Evolutionary conservation across 2,329 filamentous ascomycete species (phyloP), one percentile per base, ranked within the genome.

Genomic region (Clonostachys solani): DNA sequence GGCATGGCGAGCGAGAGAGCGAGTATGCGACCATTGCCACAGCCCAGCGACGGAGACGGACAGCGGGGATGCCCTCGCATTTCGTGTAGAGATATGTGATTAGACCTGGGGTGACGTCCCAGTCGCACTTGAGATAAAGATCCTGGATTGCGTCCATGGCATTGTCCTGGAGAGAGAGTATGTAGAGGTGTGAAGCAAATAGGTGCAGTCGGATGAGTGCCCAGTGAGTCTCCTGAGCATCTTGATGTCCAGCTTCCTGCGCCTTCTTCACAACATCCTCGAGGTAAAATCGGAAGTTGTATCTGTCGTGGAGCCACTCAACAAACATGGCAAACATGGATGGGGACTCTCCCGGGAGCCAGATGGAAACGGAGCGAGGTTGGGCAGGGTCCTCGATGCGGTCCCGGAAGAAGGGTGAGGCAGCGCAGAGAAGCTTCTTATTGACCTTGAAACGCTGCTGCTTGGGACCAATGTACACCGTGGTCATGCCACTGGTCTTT

Each of bases 21-120:
- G 72, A 72, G 69, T 77, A 82, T n/a, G 77, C 77, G 13, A 79
- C 69, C 77, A 82, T 81, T 49, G 79, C 78, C 6, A 81, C 77
- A 46, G 77, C 73, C 79, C 79, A 83, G 52, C 77, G 75, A 43
- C 79, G 74, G 37, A 83, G 66, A 10, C 78, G 72, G 38, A 75
- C 70, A 45, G 77, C 70, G 35, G 72, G 66, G 29, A 69, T 59
- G 12, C 72, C 60, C 44, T 78, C 73, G 58, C 75, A 78, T 52
- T 76, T 69, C n/a, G 63, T 70, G 61, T 81, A 83, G 12, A 81
- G 66, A 50, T 74, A 78, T 46, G 62, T 60, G 47, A 82, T 62
- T 43, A 83, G 71, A 23, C 64, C 63, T 2, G 75, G 71, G 4
- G 73, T 72, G 47, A 82, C 74, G 54, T 80, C 75, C 77, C 78